phyloP scores from a whole-genome alignment of 352 stramenopile genomes.

The Achlya hypogyna region DNA sequence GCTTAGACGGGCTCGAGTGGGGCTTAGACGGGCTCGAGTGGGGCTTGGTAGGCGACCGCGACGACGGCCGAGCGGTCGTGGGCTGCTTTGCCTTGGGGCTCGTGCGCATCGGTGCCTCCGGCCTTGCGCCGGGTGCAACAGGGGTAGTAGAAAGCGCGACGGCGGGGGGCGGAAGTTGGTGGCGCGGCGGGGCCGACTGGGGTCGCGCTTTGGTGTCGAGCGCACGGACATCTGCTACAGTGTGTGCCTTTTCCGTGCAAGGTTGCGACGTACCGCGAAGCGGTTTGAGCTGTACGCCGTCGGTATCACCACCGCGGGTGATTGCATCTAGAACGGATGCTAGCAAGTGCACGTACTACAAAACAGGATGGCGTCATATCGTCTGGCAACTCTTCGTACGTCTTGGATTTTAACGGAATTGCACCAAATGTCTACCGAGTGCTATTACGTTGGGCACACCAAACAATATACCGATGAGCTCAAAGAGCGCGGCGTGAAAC shows the following conservation, averaged over 20 bases:
- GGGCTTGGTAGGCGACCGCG: background rate
- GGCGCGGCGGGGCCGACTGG: background rate
- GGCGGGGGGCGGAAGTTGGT: background rate
- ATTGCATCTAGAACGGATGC: background rate
- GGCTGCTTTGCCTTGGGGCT: background rate
- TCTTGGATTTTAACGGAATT: slow-evolving; percentile 3
- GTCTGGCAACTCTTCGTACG: background rate
- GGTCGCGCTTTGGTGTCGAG: background rate
- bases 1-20: background rate
- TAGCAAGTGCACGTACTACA: background rate
- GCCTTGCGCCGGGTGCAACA: no score
- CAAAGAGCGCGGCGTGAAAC: slow-evolving; percentile 78
- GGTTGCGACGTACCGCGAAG: background rate
- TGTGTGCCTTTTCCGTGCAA: background rate
- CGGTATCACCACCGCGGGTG: background rate
- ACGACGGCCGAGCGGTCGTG: background rate
- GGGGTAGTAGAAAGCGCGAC: background rate
- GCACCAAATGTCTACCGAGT: slow-evolving; percentile 18
- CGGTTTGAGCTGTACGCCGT: background rate
- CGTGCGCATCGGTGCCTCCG: background rate
- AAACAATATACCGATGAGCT: slow-evolving; percentile 46
- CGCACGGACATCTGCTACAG: background rate
- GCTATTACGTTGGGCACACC: background rate
- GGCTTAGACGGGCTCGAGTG: background rate
- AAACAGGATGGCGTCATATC: background rate